phyloP scores from a whole-genome alignment of 257 asterid species.

The Lycium barbarum region DNA sequence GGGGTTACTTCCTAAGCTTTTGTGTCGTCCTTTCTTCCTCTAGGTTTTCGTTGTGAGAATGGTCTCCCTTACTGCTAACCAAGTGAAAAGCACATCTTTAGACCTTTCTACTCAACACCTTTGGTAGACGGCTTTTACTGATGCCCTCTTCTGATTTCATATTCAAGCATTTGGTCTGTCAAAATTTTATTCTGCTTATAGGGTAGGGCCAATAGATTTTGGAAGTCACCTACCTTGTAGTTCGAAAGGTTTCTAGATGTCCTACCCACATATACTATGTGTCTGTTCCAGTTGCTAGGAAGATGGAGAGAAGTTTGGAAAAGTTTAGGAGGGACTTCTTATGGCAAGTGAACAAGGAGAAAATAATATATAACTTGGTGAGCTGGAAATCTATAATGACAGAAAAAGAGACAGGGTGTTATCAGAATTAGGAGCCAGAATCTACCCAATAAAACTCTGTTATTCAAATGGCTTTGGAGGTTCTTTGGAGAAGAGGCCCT shows the following conservation, averaged over 20 bases:
- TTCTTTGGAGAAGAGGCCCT: no score
- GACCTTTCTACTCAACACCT: neutral
- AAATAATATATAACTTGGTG: no score
- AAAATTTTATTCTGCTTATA: neutral
- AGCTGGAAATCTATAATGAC: no score
- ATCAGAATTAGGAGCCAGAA: neutral
- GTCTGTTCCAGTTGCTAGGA: neutral
- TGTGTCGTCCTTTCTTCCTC: constrained; percentile 17
- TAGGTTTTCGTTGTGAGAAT: neutral
- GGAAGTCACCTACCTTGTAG: neutral
- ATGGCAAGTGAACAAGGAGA: neutral
- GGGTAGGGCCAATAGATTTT: neutral
- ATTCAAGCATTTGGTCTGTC: neutral
- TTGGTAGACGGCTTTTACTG: neutral
- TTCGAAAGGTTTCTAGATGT: constrained; percentile 6
- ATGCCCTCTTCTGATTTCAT: neutral
- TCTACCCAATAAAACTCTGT: neutral
- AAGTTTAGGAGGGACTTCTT: neutral
- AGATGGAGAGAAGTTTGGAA: constrained; percentile 7
- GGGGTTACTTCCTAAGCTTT: neutral
- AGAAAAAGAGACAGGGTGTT: no score
- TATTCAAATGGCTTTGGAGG: no score
- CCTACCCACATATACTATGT: neutral
- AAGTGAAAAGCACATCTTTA: constrained; percentile 6
- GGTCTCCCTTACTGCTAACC: constrained; percentile 15